phyloP scores from a whole-genome alignment of 2,329 filamentous ascomycete species.

The Exserohilum rostratum region DNA sequence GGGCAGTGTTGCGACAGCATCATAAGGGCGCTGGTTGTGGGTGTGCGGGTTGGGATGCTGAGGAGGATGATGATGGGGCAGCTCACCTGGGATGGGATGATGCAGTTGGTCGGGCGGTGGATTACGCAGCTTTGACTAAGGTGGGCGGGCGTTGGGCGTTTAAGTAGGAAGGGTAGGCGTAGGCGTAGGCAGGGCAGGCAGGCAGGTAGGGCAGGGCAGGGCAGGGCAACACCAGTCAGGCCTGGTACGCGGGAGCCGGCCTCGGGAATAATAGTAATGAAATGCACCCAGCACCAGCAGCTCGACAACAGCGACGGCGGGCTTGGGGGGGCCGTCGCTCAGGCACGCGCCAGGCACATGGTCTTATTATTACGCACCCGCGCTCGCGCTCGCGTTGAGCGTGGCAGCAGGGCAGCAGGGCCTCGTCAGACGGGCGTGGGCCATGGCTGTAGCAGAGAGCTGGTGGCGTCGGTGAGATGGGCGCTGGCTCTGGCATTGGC shows the following conservation, averaged over 20 bases:
- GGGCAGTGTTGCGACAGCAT: slow-evolving; percentile 17
- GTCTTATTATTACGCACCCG: not conserved
- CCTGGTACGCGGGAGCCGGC: too few species aligned
- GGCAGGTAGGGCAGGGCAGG: not conserved
- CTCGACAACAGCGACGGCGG: too few species aligned
- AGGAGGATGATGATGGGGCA: slow-evolving; percentile 4
- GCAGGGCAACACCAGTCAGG: too few species aligned
- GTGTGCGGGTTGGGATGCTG: not conserved
- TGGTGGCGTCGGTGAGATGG: slow-evolving; percentile 24
- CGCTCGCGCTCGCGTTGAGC: not conserved
- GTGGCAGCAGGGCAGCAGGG: too few species aligned
- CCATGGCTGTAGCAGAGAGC: not conserved
- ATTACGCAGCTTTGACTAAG: slow-evolving; percentile 33
- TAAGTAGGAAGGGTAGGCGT: slow-evolving; percentile 10
- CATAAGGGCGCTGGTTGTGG: slow-evolving; percentile 9
- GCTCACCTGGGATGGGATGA: slow-evolving; percentile 30
- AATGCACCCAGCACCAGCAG: too few species aligned
- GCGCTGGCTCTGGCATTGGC: slow-evolving; percentile 7
- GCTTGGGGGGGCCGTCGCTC: too few species aligned
- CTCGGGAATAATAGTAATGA: too few species aligned
- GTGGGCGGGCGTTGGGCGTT: slow-evolving; percentile 16
- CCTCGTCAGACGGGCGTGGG: too few species aligned
- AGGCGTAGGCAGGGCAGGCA: not conserved
- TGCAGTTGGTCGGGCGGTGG: slow-evolving; percentile 25
- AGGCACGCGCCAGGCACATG: too few species aligned